Base-by-base conservation (phyloP, 23 red algal genomes). In the Cyanidiococcus yangmingshanensis region DNA sequence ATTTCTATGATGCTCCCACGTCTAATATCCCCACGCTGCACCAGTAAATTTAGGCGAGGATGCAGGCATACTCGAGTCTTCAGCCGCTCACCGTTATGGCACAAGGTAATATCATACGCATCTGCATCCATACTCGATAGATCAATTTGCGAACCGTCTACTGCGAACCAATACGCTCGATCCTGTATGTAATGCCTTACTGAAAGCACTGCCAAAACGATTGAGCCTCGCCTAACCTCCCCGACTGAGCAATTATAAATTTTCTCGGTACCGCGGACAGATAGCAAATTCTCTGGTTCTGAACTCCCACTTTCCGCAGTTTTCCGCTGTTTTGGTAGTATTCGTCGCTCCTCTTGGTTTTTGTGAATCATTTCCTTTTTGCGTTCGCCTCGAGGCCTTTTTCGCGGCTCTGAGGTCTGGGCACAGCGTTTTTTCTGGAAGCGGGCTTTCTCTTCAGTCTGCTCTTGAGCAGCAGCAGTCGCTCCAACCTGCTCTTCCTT, bases 171-270 rank as follows among this genome's bases (percentile, higher is more conserved):
- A 35, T 71, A 71, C 12, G 63, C n/a, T 35, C 27, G 63, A 35
- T 71, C 63, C 63, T 30, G 63, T 12, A 71, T 35, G 27, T 71
- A 71, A 71, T 71, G 63, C n/a, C 32, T 12, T 12, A 71, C 63
- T 12, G 12, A 25, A 3, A 32, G 63, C 7, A 71, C 63, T 35
- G 32, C 16, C 12, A 71, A 71, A 7, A 54, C 45, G 45, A 54
- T 54, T 54, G 45, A 54, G 21, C 45, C 45, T 7, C 45, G 45
- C 12, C 45, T 15, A 15, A 15, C 45, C 21, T 54, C 45, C 45
- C 45, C 45, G 21, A 21, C 12, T 15, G 45, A 7, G 21, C 45
- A 54, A 7, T 54, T 21, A 21, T 54, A 21, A 21, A 54, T 7
- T 21, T 54, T 54, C 21, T 54, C 45, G 12, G 45, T 54, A 21